Evolutionary conservation across 208 protist species (phyloP), one percentile per base, ranked within the genome.

Genomic region (Trypanosoma melophagium): DNA sequence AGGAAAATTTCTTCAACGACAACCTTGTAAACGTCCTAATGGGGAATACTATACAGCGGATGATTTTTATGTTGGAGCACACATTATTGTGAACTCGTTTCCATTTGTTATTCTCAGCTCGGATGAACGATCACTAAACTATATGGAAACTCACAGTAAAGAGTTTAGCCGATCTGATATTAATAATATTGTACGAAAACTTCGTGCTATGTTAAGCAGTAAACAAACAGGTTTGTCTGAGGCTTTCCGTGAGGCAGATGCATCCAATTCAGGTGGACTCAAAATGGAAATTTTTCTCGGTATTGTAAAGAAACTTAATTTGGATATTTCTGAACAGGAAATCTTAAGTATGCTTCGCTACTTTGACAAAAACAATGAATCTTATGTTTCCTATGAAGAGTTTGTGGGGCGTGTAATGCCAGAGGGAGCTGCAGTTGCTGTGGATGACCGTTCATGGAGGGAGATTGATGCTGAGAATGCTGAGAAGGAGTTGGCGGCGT

Each of bases 1-100:
- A 16, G 96, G 96, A 40, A 97, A 96, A 79, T 98, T 98, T 59
- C 76, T 98, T 24, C 88, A 94, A 77, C 85, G 96, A 9, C 80
- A 90, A 62, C 75, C 80, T 35, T 81, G 96, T 17, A 84, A 80
- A 64, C 77, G 79, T 12, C 56, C 83, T 1, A 79, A 89, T 47
- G 89, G 85, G 21, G 57, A 80, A 16, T 84, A 74, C 60, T 93
- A 88, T 66, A 78, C 65, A 45, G 67, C 92, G 0, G 69, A 86
- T 47, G 92, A 97, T 77, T 93, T 97, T 50, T 96, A 80, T 79
- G 90, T 97, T 31, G 96, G 94, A 17, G 92, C 90, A 0, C 65
- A 66, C 7, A 66, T 97, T 8, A 61, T 71, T 24, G 74, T 98
- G 22, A 94, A 96, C 81, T 60, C 63, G 3, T 92, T 86, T 66